Percentiles rank a stretch among this genome's conserved stretches.
Evolutionary conservation across 306 rosid species (phyloP).

Genomic region (Vicia sativa): DNA sequence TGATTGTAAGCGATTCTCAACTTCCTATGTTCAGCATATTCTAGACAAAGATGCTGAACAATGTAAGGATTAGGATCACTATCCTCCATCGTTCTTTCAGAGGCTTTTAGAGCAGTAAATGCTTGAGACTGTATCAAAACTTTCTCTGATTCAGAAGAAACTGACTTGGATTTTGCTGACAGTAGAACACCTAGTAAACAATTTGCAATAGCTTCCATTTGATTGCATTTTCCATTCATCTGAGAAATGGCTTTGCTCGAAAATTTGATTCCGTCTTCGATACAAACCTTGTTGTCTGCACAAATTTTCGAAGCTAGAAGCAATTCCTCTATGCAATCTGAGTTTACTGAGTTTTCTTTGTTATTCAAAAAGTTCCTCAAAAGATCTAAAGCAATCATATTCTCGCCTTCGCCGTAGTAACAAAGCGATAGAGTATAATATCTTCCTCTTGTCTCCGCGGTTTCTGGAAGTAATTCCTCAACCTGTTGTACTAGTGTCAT

Average conservation of each 20-base stretch:
- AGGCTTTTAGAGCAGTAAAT: slow-evolving; percentile 55
- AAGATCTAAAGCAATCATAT: slow-evolving; percentile 71
- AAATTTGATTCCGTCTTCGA: slow-evolving; percentile 69
- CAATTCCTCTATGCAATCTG: slow-evolving; percentile 52
- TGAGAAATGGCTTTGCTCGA: slow-evolving; percentile 57
- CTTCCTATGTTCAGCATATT: slow-evolving; percentile 86
- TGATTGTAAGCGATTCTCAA: slow-evolving; percentile 64
- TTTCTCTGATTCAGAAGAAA: slow-evolving; percentile 70
- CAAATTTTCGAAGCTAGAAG: slow-evolving; percentile 85
- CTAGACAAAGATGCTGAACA: slow-evolving; percentile 76
- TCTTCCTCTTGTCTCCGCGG: slow-evolving; percentile 61
- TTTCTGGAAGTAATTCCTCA: slow-evolving; percentile 78
- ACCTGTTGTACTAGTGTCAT: slow-evolving; percentile 62
- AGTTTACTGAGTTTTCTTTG: slow-evolving; percentile 46
- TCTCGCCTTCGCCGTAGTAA: slow-evolving; percentile 69
- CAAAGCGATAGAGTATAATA: slow-evolving; percentile 68
- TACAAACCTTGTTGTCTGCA: slow-evolving; percentile 54
- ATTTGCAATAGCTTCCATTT: slow-evolving; percentile 57
- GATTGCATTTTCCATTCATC: slow-evolving; percentile 61
- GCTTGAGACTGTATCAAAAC: slow-evolving; percentile 66
- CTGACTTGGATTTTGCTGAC: slow-evolving; percentile 62
- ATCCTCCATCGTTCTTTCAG: slow-evolving; percentile 63
- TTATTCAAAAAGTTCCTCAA: slow-evolving; percentile 65
- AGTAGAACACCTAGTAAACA: slow-evolving; percentile 74
- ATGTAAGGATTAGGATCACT: slow-evolving; percentile 71